Evolutionary conservation across 306 rosid species (phyloP), one percentile per base, ranked within the genome.

Genomic region (Vigna trinervia): DNA sequence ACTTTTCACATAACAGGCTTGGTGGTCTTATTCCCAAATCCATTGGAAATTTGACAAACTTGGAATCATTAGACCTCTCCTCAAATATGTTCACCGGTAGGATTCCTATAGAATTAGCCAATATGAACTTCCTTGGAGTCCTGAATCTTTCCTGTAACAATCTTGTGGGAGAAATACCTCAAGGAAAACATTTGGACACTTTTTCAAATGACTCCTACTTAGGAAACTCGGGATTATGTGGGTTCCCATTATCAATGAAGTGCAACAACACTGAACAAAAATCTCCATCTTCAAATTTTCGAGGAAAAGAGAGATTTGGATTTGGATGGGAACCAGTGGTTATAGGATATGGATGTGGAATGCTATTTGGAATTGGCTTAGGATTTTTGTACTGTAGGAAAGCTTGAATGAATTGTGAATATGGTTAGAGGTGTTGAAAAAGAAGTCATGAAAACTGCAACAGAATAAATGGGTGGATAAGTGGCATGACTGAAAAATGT

Each of bases 51-150:
- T 68, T 88, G 81, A 41, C 10, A 7, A 65, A 61, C 20, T 43
- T 86, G 0, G 83, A 88, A 69, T 74, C 62, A 23, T 60, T 88
- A 13, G 89, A 81, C 28, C 77, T 88, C n/a, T 85, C 89, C 1
- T 83, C 83, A 61, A 87, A 85, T 45, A 45, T 48, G 53, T 32
- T 85, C 3, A 12, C 0, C 0, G 81, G 86, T 3, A 1, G 46
- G 2, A 83, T 85, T 74, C 91, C 91, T 0, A 0, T 3, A 4
- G 54, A 80, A 58, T 39, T 87, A 39, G 19, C 58, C 12, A 63
- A 15, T 66, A 2, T 85, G 5, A 51, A 50, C 2, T 36, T 1
- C 17, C 83, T 87, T 12, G 61, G 8, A 11, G 0, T 45, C 6
- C 38, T 87, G 56, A 50, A 77, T 12, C 85, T 87, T 28, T 87